Base-by-base conservation (phyloP, 768 basidiomycete genomes). In the Tremella yokohamensis region DNA sequence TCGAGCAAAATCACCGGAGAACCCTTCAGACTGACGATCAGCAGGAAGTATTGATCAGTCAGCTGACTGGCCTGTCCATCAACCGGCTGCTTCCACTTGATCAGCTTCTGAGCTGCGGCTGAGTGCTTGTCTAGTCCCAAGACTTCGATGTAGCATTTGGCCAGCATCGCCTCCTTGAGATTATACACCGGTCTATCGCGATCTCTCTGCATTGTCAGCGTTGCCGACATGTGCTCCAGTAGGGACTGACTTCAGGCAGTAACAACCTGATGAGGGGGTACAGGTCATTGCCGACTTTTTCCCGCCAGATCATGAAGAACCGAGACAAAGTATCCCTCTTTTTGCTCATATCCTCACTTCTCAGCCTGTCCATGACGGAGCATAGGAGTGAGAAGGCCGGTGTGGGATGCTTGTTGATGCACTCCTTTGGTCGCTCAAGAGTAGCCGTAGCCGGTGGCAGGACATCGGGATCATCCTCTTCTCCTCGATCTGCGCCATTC, bases 101-200 rank as follows among this genome's bases (percentile, higher is more conserved):
- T 77, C 44, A 99, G 78, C 40, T 88, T 83, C 49, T 87, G 82
- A 0, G 90, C 87, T 69, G 93, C 90, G 7, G 84, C 85, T 55
- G 90, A 87, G 70, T 84, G 84, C 72, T 78, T 83, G 39, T 87
- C 87, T 2, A 99, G 80, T 1, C 89, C 89, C 37, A 98, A 87
- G 1, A 93, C 82, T 61, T 87, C 86, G 79, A 94, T 90, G 73
- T 93, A 96, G 9, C 84, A 85, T 76, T 92, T 97, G 3, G 92
- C 93, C 2, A 99, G 79, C 71, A 88, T 89, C 78, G 88, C 88
- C 79, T 99, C 96, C 74, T 99, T 99, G 64, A 96, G 77, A 13
- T 91, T 89, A 75, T 98, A 99, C 0, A 92, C 86, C 0, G 89
- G 83, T 53, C 96, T 85, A 61, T 97, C 90, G 34, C 87, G 83